Base-by-base conservation (phyloP, 305 asterid genomes). In the Rubia peregrina region DNA sequence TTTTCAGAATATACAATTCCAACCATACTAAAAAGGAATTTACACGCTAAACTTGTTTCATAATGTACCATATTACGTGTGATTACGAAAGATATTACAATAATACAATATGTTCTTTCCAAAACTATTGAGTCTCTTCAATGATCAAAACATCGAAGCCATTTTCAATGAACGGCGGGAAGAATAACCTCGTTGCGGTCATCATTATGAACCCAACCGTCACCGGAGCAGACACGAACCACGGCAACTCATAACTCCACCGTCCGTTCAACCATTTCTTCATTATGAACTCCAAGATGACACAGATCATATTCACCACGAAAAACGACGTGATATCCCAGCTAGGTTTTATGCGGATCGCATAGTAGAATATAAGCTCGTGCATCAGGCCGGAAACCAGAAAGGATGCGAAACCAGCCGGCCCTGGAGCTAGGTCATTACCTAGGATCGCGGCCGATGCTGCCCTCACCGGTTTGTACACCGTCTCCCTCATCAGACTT, bases 311-410 rank as follows among this genome's bases (percentile, higher is more conserved):
- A 16, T 91, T 95, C 0, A 91, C 49, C 0, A 85, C 76, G 53
- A 91, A 88, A 76, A 85, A 89, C 76, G 85, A 80, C 22, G 96
- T 89, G 63, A 87, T 88, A 74, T 89, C 96, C 92, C 98, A 84
- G 73, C 95, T 86, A 43, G 96, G 94, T 10, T 42, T 10, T 48
- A 14, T 92, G 30, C 88, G 93, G 3, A 85, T 51, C 55, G 86
- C 0, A 55, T 89, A 86, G 33, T 84, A 88, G 46, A 76, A 87
- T 0, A 89, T 60, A 70, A 85, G 1, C 74, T 91, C 96, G 66
- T 92, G 98, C 92, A 90, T 88, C 56, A 92, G 48, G 1, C 98
- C 96, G 0, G 98, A 89, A 57, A 87, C 90, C 65, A 73, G 17
- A 72, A 92, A 92, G 0, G 95, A 81, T 14, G 89, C 80, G 33